Evolutionary conservation across 805 yeast genomes (phyloP), one percentile per base, ranked within the genome.

Genomic region (Cyberlindnera mrakii): DNA sequence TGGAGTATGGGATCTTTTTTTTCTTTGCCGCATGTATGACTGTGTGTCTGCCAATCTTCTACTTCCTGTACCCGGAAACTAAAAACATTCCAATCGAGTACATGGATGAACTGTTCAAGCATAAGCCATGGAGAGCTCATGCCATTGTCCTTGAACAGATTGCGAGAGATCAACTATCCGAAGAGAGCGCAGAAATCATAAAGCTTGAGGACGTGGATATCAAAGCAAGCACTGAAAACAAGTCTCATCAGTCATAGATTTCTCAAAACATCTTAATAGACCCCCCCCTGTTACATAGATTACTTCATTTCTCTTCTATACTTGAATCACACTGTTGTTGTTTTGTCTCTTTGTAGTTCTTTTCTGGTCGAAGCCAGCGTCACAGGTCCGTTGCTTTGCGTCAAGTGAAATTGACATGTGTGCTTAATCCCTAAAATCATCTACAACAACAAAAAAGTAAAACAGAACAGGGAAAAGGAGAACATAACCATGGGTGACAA

Each of bases 1-100:
- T 72, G 59, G 64, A 66, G 4, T 73, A 66, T 52, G 75, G 74
- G 20, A 62, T 69, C 33, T 72, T 69, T 53, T 68, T 71, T 50
- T 63, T 74, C 49, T 50, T 50, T 41, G 52, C 48, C 1, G 41
- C 31, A 2, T 39, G 48, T 36, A 48, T 48, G 52, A 39, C 38
- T 11, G 44, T 48, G 10, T 43, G 40, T 10, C 35, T 43, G 23
- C 46, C 47, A 10, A 32, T 48, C 35, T 39, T 32, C 38, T 45
- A 32, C 38, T n/a, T 39, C n/a, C 18, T 48, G 11, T 48, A 48
- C 45, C 52, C 52, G 23, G 52, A 48, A 48, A 48, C 52, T 13
- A 48, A 48, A 43, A 48, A 48, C 48, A 46, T 48, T 30, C 52
- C 52, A n/a, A 16, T 41, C 3, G 52, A 48, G 38, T 48, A 48